Conservation (phyloP, 768 basidiomycete genomes). For the Fistulinella prunicolor region DNA sequence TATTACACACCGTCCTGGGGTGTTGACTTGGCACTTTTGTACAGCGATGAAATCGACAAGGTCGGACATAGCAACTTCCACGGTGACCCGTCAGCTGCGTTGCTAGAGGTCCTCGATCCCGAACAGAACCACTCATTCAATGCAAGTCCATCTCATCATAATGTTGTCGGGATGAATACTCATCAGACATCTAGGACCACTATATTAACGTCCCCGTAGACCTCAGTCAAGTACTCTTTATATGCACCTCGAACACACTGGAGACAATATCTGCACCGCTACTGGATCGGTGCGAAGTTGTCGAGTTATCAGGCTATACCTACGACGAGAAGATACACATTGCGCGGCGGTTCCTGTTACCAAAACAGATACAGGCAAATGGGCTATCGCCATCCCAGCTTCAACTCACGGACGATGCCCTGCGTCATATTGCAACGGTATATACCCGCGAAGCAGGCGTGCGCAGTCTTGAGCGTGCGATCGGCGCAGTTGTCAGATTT, state of each 20-base stretch:
- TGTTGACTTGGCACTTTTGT: conserved; percentile 1
- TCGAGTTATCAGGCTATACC: conserved; percentile 82
- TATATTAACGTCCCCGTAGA: conserved; percentile 89
- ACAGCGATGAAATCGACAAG: conserved; percentile 87
- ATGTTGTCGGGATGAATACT: neutral
- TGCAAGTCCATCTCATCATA: conserved; percentile 35
- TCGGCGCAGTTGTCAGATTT: conserved; percentile 83
- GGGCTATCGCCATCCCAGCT: conserved; percentile 64
- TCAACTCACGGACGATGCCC: conserved; percentile 61
- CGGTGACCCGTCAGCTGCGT: conserved; percentile 86
- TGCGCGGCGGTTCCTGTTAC: conserved; percentile 80
- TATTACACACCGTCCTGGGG: neutral
- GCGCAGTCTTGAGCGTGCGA: conserved; percentile 81
- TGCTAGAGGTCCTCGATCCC: conserved; percentile 91
- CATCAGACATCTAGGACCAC: conserved; percentile 62
- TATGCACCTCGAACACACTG: conserved; percentile 88
- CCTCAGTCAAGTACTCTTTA: conserved; percentile 84
- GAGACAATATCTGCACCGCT: conserved; percentile 88
- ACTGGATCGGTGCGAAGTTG: conserved; percentile 85
- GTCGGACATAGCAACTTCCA: conserved; percentile 84
- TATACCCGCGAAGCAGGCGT: conserved; percentile 94
- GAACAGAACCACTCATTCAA: conserved; percentile 88
- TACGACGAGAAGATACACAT: conserved; percentile 92
- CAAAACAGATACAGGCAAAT: conserved; percentile 82
- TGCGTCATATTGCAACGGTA: conserved; percentile 68